Base-by-base conservation (phyloP, 495 filamentous ascomycete genomes). In the Cercophora newfieldiana region DNA sequence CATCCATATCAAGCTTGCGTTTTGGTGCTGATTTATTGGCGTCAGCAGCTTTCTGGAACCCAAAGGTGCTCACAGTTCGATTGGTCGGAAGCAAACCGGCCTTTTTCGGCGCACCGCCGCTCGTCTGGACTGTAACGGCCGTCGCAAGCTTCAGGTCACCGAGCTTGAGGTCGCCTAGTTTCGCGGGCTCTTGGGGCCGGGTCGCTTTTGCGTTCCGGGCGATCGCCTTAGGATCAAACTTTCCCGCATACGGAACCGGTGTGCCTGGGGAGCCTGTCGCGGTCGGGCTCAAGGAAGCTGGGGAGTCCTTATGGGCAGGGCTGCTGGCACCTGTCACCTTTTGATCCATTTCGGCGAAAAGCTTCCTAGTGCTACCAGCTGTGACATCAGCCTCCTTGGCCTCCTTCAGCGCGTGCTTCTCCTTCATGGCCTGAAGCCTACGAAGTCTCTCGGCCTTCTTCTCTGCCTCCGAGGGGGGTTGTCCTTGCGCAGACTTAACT, bases 401-500 rank as follows among this genome's bases (percentile, higher is more conserved):
- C 71, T 90, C 90, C 68, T 90, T 89, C 70, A 93, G 87, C 44
- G 91, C 92, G 19, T 92, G 90, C 70, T 96, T 95, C 74, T 90
- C 88, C 76, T 96, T 97, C 93, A 93, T 96, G 67, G 92, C 91
- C 75, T 94, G 91, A 31, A 97, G 75, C 66, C 93, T 94, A 29
- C 93, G 91, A 33, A 94, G 82, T 58, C 91, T 81, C 74, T 96
- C 91, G 53, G 88, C 90, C 72, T 93, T 91, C 73, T 95, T 94
- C 48, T 95, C 90, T 61, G 90, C 90, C 66, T 94, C 92, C 19
- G 89, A 86, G 70, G 86, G 86, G 30, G 81, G 77, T 60, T 84
- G 71, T 58, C 83, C 73, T 44, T 81, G 78, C 62, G 89, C 81
- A 19, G 87, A 70, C 73, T 87, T 85, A 65, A 70, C 71, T 50